Conservation (phyloP, 2,329 filamentous ascomycete species). For the Coniochaeta ligniaria region DNA sequence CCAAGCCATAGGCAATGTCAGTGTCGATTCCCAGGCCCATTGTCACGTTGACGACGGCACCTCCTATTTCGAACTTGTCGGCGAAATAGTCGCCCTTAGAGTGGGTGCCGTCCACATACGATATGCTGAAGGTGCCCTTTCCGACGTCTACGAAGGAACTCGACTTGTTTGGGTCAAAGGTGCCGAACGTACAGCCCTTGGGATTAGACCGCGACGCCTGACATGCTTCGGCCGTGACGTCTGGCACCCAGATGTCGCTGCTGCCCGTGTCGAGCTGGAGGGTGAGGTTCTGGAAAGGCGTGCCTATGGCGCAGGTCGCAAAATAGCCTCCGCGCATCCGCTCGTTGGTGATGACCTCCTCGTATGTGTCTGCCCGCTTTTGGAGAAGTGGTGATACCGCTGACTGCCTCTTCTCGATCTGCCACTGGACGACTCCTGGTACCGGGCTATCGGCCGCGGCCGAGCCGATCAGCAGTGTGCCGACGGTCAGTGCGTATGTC, state of each 20-base stretch:
- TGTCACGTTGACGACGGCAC: slow-evolving; percentile 45
- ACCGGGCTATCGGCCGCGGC: slow-evolving; percentile 3
- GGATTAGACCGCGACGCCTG: not conserved
- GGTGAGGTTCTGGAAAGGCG: slow-evolving; percentile 46
- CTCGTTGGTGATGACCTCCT: slow-evolving; percentile 37
- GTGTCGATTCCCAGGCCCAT: slow-evolving; percentile 52
- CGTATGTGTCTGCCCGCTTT: slow-evolving; percentile 31
- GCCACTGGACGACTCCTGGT: slow-evolving; percentile 37
- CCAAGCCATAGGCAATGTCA: slow-evolving; percentile 47
- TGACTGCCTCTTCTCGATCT: slow-evolving; percentile 31
- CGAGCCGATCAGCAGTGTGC: not conserved
- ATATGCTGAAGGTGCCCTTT: slow-evolving; percentile 43
- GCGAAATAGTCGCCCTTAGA: slow-evolving; percentile 51
- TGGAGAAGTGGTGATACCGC: slow-evolving; percentile 17
- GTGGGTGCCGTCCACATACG: slow-evolving; percentile 54
- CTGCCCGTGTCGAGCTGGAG: slow-evolving; percentile 60
- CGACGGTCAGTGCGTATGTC: not conserved
- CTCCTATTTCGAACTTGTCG: slow-evolving; percentile 49
- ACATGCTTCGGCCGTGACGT: slow-evolving; percentile 5
- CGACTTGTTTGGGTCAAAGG: slow-evolving; percentile 34
- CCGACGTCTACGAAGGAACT: slow-evolving; percentile 36
- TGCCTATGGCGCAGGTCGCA: slow-evolving; percentile 48
- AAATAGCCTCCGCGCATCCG: slow-evolving; percentile 44
- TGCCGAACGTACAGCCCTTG: slow-evolving; percentile 16
- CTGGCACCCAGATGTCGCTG: slow-evolving; percentile 56